Conservation (phyloP, 164 flowering plant genomes). For the Stephania cephalantha region DNA sequence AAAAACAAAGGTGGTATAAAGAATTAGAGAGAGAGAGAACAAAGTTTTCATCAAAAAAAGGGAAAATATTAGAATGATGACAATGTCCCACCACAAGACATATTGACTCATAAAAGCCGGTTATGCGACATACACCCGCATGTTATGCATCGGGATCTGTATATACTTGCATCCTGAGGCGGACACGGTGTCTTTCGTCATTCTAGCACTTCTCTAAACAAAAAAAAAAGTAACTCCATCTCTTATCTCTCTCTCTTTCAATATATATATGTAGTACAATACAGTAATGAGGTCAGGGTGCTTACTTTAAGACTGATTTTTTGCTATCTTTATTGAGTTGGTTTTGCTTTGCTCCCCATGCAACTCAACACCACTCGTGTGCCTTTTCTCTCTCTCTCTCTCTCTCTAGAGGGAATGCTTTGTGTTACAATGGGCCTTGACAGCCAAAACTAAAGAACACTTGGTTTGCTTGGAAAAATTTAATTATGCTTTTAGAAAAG, state of each 20-base stretch:
- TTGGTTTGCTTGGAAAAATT: not conserved
- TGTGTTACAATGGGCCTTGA: conserved; percentile 5
- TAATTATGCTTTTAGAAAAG: not conserved
- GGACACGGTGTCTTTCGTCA: too few relatives aligned
- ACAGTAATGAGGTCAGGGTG: conserved; percentile 10
- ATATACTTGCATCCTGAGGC: too few relatives aligned
- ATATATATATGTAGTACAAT: conserved; percentile 7
- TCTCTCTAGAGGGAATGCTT: too few relatives aligned
- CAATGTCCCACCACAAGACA: too few relatives aligned
- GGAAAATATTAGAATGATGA: too few relatives aligned
- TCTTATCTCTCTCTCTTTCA: conserved; percentile 14
- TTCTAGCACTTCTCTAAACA: too few relatives aligned
- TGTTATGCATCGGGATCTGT: too few relatives aligned
- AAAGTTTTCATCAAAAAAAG: not conserved
- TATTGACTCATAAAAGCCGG: too few relatives aligned
- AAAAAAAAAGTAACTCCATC: conserved; percentile 8
- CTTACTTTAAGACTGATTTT: conserved; percentile 17
- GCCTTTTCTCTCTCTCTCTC: conserved; percentile 6
- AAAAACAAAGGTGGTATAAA: not conserved
- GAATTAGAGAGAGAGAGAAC: not conserved
- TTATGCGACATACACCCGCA: too few relatives aligned
- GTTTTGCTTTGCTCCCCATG: conserved; percentile 21
- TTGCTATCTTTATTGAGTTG: conserved; percentile 8
- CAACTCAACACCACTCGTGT: conserved; percentile 52
- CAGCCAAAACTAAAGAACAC: not conserved